Evolutionary conservation across 2,329 filamentous ascomycete species (phyloP).

Genomic region (Penicillium sclerotiorum): DNA sequence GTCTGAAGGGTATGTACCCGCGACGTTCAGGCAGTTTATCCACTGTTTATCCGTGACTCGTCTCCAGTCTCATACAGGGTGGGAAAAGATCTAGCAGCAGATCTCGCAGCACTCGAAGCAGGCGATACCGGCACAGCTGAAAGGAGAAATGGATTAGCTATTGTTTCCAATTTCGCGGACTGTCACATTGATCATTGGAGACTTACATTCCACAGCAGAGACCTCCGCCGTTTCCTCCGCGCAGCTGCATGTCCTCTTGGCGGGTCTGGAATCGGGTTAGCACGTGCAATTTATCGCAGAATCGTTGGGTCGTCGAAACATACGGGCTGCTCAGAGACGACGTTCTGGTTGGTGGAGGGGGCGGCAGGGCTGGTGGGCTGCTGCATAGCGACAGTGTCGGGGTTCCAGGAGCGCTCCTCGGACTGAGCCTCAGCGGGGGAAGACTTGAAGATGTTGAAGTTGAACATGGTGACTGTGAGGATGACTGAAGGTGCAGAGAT

Average conservation of each 20-base stretch:
- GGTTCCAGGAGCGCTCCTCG: constrained; percentile 31
- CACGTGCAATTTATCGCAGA: neutral
- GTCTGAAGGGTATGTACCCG: no score
- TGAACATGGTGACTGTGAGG: constrained; percentile 25
- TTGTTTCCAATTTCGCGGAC: neutral
- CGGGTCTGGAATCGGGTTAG: constrained; percentile 11
- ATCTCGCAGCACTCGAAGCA: constrained; percentile 39
- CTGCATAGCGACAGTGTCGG: constrained; percentile 36
- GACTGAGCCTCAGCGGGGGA: constrained; percentile 26
- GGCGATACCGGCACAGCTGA: constrained; percentile 37
- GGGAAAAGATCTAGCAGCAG: constrained; percentile 32
- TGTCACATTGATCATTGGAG: neutral
- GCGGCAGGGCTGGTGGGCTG: constrained; percentile 35
- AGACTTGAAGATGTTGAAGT: constrained; percentile 38
- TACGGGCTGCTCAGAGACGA: constrained; percentile 36
- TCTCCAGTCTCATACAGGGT: neutral
- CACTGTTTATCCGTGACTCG: neutral
- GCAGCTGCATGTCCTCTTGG: constrained; percentile 35
- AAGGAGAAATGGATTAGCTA: constrained; percentile 3
- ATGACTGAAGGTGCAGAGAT: neutral
- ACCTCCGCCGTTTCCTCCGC: constrained; percentile 35
- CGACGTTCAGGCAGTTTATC: no score
- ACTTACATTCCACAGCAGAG: constrained; percentile 41
- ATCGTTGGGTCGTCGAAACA: no score
- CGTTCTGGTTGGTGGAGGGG: constrained; percentile 26